Evolutionary conservation across 169 alveolate genomes (phyloP), one percentile per base, ranked within the genome.

Genomic region (Besnoitia besnoiti): DNA sequence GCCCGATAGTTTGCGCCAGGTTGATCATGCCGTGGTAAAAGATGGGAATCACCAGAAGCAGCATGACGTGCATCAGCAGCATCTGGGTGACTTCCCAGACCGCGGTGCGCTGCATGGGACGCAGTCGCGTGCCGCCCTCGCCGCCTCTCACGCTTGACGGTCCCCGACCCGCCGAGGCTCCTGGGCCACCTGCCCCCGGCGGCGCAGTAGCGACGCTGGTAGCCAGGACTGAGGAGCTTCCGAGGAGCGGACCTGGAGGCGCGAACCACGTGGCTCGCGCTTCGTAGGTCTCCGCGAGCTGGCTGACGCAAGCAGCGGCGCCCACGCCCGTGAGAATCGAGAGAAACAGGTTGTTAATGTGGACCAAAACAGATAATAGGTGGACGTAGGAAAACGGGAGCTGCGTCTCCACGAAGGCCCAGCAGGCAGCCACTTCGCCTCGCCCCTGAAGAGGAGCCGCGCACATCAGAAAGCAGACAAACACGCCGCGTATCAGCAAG

Each of bases 401-500:
- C 46, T 79, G 94, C 55, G 94, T 91, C n/a, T 49, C 79, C 75
- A 91, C 94, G 76, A 61, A 91, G 21, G 94, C 85, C 80, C 88
- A 47, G 90, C 94, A 91, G 80, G 76, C 91, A n/a, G 94, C 84
- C 61, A 91, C 91, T n/a, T 76, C 46, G 40, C 85, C 85, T 0
- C 90, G 84, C 30, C 91, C 91, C 89, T 73, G 84, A 73, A 73
- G 4, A n/a, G 7, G 46, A 12, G 33, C 21, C 40, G n/a, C n/a
- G n/a, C n/a, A n/a, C n/a, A n/a, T n/a, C n/a, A n/a, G n/a, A n/a
- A n/a, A n/a, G n/a, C n/a, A n/a, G n/a, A n/a, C n/a, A n/a, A n/a
- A n/a, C n/a, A n/a, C n/a, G n/a, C n/a, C n/a, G n/a, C n/a, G n/a
- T n/a, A n/a, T n/a, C n/a, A n/a, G n/a, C n/a, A n/a, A n/a, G n/a